Percentiles rank a stretch among this genome's conserved stretches.
phyloP scores from a whole-genome alignment of 768 basidiomycete genomes.

The Chalciporus sphaerocephalus region DNA sequence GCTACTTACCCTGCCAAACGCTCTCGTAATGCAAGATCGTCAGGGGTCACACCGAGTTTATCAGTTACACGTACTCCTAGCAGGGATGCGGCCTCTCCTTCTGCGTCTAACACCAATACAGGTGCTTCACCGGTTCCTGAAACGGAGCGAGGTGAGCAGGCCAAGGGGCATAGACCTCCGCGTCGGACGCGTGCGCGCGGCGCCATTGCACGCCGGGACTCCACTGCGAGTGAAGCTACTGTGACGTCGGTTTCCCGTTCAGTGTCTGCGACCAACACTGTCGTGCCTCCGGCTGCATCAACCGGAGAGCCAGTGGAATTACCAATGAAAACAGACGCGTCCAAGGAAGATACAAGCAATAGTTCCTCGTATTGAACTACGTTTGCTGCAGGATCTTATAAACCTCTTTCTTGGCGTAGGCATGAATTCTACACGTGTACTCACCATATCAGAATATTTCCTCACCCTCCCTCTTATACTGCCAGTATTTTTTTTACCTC shows the following conservation, averaged over 20 bases:
- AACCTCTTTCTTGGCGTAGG: neutral
- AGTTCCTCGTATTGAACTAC: neutral
- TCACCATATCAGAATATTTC: slow-evolving; percentile 1
- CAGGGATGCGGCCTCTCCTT: slow-evolving; percentile 42
- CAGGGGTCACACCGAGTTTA: slow-evolving; percentile 16
- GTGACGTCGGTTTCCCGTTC: slow-evolving; percentile 34
- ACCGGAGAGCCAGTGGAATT: slow-evolving; percentile 16
- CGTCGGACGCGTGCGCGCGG: slow-evolving; percentile 47
- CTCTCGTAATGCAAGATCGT: slow-evolving; percentile 48
- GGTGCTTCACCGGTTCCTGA: slow-evolving; percentile 22
- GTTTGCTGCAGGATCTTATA: slow-evolving; percentile 1
- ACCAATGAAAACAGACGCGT: neutral
- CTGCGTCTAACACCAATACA: slow-evolving; percentile 29
- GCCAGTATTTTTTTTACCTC: neutral
- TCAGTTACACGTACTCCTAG: slow-evolving; percentile 21
- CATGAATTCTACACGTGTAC: neutral
- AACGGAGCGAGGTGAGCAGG: slow-evolving; percentile 8
- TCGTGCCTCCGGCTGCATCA: slow-evolving; percentile 3
- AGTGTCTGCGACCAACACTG: slow-evolving; percentile 24
- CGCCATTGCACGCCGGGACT: slow-evolving; percentile 41
- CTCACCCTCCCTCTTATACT: slow-evolving; percentile 3
- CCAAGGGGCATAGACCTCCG: slow-evolving; percentile 29
- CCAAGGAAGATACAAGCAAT: neutral
- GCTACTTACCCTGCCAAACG: slow-evolving; percentile 71
- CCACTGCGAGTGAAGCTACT: slow-evolving; percentile 50